These are phyloP conservation scores for Incumbomyces delicatus DNA, from an alignment of 2,329 filamentous ascomycete species.

Conservation along the genomic window DNA sequence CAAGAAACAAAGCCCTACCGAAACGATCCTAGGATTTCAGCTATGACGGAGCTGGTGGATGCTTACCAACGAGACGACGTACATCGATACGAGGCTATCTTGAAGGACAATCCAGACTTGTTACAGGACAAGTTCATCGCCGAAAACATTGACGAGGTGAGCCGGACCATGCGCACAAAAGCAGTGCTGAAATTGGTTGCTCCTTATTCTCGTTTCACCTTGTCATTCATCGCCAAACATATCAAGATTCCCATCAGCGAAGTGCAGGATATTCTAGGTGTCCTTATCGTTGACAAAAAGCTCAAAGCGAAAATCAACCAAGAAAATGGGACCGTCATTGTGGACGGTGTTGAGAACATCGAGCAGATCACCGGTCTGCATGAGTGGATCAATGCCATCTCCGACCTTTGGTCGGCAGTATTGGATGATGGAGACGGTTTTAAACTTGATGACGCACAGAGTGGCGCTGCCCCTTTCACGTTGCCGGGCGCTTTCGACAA, in stretches of 20 bases:
- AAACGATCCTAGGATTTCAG: constrained; percentile 85
- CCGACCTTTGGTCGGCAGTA: constrained; percentile 58
- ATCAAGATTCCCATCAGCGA: constrained; percentile 77
- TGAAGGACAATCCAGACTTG: constrained; percentile 80
- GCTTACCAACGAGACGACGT: constrained; percentile 95
- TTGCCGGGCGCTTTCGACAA: constrained; percentile 2
- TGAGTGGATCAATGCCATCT: constrained; percentile 62
- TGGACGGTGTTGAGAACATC: constrained; percentile 52
- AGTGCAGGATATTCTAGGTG: constrained; percentile 91
- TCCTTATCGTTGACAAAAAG: constrained; percentile 82
- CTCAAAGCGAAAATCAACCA: constrained; percentile 85
- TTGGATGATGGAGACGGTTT: constrained; percentile 69
- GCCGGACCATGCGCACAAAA: constrained; percentile 94
- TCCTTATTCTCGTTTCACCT: constrained; percentile 85
- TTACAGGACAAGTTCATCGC: constrained; percentile 90
- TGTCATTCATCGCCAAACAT: constrained; percentile 77
- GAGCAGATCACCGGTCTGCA: constrained; percentile 65
- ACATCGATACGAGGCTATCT: constrained; percentile 75
- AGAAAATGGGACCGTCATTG: constrained; percentile 70
- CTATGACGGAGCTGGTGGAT: constrained; percentile 95
- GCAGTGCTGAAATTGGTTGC: constrained; percentile 86
- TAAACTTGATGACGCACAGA: constrained; percentile 33
- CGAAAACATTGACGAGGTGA: constrained; percentile 98
- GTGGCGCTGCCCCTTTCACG: constrained; percentile 5
- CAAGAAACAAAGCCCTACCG: constrained; percentile 98